phyloP scores from a whole-genome alignment of 108 stramenopile species.

The Skeletonema costatum region DNA sequence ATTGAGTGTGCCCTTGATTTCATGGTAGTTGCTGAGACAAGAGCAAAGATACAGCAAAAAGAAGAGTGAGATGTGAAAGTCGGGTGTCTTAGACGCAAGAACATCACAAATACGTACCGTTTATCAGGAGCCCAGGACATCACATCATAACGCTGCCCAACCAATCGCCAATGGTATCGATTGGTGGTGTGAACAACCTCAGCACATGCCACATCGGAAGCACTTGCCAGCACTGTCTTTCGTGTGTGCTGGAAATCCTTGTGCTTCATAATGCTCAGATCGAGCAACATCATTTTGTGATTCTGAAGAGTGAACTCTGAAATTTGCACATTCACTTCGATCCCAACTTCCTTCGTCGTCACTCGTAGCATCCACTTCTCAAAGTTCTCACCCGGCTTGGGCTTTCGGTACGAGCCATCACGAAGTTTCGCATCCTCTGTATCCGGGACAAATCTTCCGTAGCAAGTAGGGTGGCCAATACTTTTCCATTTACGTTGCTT shows the following conservation, averaged over 20 bases:
- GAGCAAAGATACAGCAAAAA: background rate
- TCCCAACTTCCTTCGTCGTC: conserved; percentile 96
- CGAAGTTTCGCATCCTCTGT: conserved; percentile 94
- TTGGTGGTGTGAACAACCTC: conserved; percentile 96
- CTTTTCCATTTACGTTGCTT: conserved; percentile 93
- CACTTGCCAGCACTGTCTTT: conserved; percentile 63
- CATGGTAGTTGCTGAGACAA: conserved; percentile 71
- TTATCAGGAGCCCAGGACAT: conserved; percentile 92
- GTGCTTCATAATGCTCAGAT: conserved; percentile 88
- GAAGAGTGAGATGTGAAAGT: background rate
- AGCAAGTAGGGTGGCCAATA: conserved; percentile 90
- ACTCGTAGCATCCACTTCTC: conserved; percentile 97
- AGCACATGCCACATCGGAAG: conserved; percentile 91
- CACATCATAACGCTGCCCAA: conserved; percentile 96
- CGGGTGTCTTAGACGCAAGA: background rate
- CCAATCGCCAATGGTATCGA: conserved; percentile 95
- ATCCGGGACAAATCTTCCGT: conserved; percentile 97
- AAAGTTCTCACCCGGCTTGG: conserved; percentile 83
- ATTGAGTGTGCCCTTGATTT: conserved; percentile 70
- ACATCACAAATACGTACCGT: conserved; percentile 7
- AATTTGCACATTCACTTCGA: conserved; percentile 95
- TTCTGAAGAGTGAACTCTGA: conserved; percentile 98
- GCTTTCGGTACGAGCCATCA: conserved; percentile 84
- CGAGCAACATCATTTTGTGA: conserved; percentile 96
- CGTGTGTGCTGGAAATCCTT: conserved; percentile 81